Conservation (phyloP, 352 stramenopile species). For the Phytophthora syringae region DNA sequence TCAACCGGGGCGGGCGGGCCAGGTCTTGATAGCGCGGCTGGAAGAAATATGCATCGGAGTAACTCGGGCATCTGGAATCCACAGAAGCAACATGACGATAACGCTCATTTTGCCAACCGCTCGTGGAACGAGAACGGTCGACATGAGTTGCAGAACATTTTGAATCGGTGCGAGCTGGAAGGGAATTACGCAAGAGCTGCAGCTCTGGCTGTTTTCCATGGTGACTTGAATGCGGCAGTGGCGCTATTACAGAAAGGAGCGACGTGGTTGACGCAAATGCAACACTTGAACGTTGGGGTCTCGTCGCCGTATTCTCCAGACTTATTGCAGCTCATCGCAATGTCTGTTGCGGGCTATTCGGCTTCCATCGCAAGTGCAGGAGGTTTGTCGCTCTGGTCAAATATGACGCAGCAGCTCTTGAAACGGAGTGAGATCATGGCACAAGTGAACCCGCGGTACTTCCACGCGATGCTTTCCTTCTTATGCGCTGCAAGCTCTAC, state of each 20-base stretch:
- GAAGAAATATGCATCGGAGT: constrained; percentile 62
- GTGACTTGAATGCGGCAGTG: constrained; percentile 75
- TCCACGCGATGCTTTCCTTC: constrained; percentile 85
- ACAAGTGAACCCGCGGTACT: constrained; percentile 68
- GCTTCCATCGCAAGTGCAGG: constrained; percentile 48
- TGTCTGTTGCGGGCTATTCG: constrained; percentile 87
- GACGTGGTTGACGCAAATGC: constrained; percentile 63
- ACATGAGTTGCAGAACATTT: constrained; percentile 66
- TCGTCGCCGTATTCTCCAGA: constrained; percentile 63
- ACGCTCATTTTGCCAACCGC: constrained; percentile 46
- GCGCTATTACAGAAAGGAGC: constrained; percentile 75
- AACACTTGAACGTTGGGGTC: constrained; percentile 47
- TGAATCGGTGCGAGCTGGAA: constrained; percentile 68
- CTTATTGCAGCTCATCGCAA: constrained; percentile 88
- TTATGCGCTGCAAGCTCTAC: constrained; percentile 56
- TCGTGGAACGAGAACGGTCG: constrained; percentile 56
- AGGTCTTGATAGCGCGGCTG: constrained; percentile 36
- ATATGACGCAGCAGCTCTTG: constrained; percentile 82
- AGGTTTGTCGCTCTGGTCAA: constrained; percentile 69
- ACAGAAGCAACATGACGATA: constrained; percentile 69
- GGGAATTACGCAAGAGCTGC: constrained; percentile 71
- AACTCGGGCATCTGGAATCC: constrained; percentile 72
- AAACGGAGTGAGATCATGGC: constrained; percentile 78
- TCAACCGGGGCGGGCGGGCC: constrained; percentile 32
- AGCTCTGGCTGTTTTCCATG: constrained; percentile 85